Base-by-base conservation (phyloP, 75 land plant species). In the Pinus albicaulis region DNA sequence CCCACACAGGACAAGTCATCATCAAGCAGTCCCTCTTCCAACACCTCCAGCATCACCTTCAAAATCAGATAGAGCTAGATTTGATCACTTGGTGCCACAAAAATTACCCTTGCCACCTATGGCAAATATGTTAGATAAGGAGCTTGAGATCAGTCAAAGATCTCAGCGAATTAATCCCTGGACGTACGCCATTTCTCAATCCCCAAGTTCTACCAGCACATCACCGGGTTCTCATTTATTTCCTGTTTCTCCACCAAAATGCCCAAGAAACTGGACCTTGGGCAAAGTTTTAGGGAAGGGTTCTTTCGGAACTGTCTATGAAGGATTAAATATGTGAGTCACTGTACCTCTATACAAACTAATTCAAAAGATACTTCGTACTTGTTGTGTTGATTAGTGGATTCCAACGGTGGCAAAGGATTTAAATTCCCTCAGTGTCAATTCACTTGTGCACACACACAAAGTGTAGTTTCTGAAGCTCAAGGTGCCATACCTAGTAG, bases 241-340 rank as follows among this genome's bases (percentile, higher is more conserved):
- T 15, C 22, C 74, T 55, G 34, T 55, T 72, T 72, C 74, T 55
- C 31, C 74, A 25, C 57, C 11, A 55, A 55, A 72, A 17, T 78
- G 57, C 13, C 81, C 81, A 16, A 57, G 28, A 55, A 73, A 78
- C 24, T 82, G 81, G 80, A 14, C 22, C 17, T 59, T 60, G 69
- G 71, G 80, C 72, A 55, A 41, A 57, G 38, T 65, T 58, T 44
- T 82, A 16, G 83, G 83, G 52, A 59, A 77, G 20, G 83, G 83
- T 11, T 57, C 82, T n/a, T 82, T 82, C 48, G 83, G 80, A 20
- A 80, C 82, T 24, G 83, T 82, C 22, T 79, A 78, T 36, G 83
- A 82, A 73, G 83, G 82, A 70, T 48, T 79, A 74, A 79, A 79
- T 58, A 7, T 38, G 82, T 81, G 72, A 81, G 82, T 78, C 53